Evolutionary conservation across 2,329 filamentous ascomycete species (phyloP), one percentile per base, ranked within the genome.

Genomic region (Chaetomiaceae sp.): DNA sequence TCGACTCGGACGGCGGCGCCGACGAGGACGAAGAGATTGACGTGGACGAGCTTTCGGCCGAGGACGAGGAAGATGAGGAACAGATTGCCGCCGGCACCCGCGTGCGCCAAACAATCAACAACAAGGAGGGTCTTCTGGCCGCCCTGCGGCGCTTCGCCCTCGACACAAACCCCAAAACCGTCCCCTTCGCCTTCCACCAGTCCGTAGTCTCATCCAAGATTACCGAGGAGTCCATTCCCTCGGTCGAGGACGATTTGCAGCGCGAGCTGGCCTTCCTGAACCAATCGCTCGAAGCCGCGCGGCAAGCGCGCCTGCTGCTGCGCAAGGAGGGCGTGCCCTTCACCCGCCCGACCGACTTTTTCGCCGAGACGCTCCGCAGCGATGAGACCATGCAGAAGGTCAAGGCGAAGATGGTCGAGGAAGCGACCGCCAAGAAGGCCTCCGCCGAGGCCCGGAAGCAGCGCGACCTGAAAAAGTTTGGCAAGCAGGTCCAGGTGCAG

Each of bases 301-400:
- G 84, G 58, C 73, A 81, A 54, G 93, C 82, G 2, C 86, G 92
- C 50, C 68, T 73, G n/a, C 73, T 84, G 55, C 77, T 99, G 20
- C 86, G 87, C 65, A 84, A 86, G 57, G 92, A 96, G 69, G 86
- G 86, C 8, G 79, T 92, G 1, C 81, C 87, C 6, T 99, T 99
- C 72, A 86, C 89, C 23, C 81, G 93, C 9, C 93, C 93, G 3
- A 85, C 82, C 50, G 93, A 99, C 72, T 99, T 95, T 73, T 99
- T 99, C 63, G 93, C 93, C 39, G 93, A 99, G 77, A 99, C 97
- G 91, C 85, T 96, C 64, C 97, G 97, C 81, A 89, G 86, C 64
- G 93, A 99, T 67, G 92, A 95, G 63, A 93, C 96, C 70, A 99
- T 99, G 93, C 88, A 88, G 67, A 91, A 88, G 77, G 88, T 99